Percentiles rank a stretch among this genome's conserved stretches.
Conservation (phyloP, 768 basidiomycete genomes). For the Boletus reticulatus region DNA sequence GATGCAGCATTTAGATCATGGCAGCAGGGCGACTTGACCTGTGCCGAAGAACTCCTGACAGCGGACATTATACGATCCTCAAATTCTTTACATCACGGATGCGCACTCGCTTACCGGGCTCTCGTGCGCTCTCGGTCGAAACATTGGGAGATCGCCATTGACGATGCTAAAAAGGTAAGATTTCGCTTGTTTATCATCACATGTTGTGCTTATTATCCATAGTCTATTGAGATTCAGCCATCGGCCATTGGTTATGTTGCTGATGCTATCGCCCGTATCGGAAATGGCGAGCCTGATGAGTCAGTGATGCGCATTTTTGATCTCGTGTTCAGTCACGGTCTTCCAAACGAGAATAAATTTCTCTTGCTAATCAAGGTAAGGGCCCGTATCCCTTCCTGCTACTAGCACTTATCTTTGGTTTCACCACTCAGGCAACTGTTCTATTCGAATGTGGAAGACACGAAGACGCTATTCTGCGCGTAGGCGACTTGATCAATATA, state of each 20-base stretch:
- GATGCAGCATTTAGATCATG: not conserved
- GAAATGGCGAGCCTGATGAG: not conserved
- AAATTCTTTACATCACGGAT: not conserved
- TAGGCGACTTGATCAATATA: no score
- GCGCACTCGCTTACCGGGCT: not conserved
- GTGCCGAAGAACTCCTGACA: not conserved
- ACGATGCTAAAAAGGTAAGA: constrained; percentile 7
- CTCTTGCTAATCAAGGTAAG: constrained; percentile 10
- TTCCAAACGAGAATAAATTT: not conserved
- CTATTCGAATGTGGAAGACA: not conserved
- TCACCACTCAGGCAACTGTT: not conserved
- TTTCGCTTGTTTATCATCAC: accelerated
- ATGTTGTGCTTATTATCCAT: not conserved
- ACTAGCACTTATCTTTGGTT: not conserved
- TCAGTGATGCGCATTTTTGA: not conserved
- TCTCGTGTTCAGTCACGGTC: not conserved
- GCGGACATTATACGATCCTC: not conserved
- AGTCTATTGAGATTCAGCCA: constrained; percentile 3
- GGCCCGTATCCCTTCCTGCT: not conserved
- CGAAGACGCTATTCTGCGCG: no score
- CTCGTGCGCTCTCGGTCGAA: not conserved
- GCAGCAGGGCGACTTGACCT: not conserved
- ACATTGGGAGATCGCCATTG: not conserved
- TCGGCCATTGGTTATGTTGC: constrained; percentile 12
- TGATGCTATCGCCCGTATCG: not conserved